Percentiles rank a stretch among this genome's conserved stretches.
These are phyloP conservation scores for Pythium pectinolyticum DNA, from an alignment of 352 stramenopile genomes.

Conservation along the genomic window DNA sequence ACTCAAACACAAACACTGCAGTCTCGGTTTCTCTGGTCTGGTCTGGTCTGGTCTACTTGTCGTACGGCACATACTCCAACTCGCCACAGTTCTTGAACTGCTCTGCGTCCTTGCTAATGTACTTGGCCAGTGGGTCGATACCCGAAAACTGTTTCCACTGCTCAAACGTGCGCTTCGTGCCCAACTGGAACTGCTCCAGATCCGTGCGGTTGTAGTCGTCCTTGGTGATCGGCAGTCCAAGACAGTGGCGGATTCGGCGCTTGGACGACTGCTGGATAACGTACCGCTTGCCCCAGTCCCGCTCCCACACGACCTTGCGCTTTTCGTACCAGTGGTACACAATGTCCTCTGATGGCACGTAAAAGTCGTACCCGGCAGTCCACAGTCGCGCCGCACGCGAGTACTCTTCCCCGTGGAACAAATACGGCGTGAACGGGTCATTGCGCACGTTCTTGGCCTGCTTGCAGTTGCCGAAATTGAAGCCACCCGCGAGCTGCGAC, in stretches of 20 bases:
- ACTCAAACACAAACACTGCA: neutral
- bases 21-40: neutral
- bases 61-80: slow-evolving; percentile 68
- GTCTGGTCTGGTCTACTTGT: slow-evolving; percentile 15
- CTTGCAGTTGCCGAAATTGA: slow-evolving; percentile 80
- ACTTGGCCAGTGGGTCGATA: slow-evolving; percentile 74
- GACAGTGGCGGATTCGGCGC: slow-evolving; percentile 64
- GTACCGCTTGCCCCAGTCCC: slow-evolving; percentile 69
- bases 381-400: slow-evolving; percentile 73
- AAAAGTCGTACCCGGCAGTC: slow-evolving; percentile 83
- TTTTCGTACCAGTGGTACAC: slow-evolving; percentile 83
- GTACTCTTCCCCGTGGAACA: slow-evolving; percentile 85
- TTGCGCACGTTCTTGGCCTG: slow-evolving; percentile 75
- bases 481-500: slow-evolving; percentile 77
- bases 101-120: slow-evolving; percentile 39
- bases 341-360: slow-evolving; percentile 68
- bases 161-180: slow-evolving; percentile 71
- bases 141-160: slow-evolving; percentile 82
- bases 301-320: slow-evolving; percentile 82
- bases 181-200: slow-evolving; percentile 64
- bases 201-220: slow-evolving; percentile 78
- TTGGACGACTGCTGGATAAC: slow-evolving; percentile 71
- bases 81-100: slow-evolving; percentile 77
- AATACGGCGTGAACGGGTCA: slow-evolving; percentile 74
- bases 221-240: slow-evolving; percentile 56